phyloP scores from a whole-genome alignment of 176 grass and related monocot species.

The Zea luxurians region DNA sequence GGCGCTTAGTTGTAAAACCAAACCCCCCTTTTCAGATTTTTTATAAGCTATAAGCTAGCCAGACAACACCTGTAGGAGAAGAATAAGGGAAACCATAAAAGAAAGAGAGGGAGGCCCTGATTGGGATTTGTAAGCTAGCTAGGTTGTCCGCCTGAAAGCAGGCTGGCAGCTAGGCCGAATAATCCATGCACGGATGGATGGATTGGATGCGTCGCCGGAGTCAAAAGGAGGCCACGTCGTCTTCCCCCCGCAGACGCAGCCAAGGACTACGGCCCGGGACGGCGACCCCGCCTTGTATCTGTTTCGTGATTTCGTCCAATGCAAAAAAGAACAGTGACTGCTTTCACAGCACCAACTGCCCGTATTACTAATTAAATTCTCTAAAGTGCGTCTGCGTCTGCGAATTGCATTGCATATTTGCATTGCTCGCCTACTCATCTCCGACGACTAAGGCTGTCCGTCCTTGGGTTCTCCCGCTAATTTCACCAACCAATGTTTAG shows the following conservation, averaged over 20 bases:
- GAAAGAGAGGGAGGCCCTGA: conserved; percentile 1
- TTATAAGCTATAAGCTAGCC: neutral
- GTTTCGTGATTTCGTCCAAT: conserved; percentile 51
- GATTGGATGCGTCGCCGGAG: conserved; percentile 27
- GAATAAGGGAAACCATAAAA: neutral
- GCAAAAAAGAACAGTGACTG: conserved; percentile 34
- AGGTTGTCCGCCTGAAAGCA: conserved; percentile 51
- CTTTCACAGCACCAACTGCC: neutral
- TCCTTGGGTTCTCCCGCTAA: no score
- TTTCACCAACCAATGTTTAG: no score
- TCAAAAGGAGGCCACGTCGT: conserved; percentile 33
- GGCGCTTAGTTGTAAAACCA: conserved; percentile 43
- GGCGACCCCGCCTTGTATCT: conserved; percentile 24
- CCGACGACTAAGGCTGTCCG: no score
- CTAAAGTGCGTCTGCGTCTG: no score
- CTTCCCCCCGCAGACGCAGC: conserved; percentile 15
- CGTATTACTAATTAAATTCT: neutral
- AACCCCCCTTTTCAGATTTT: conserved; percentile 2
- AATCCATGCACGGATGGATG: conserved; percentile 17
- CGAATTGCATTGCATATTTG: no score
- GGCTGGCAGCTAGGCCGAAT: conserved; percentile 49
- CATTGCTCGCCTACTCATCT: no score
- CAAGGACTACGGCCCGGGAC: conserved; percentile 16
- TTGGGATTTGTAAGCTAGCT: conserved; percentile 49
- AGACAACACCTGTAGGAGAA: conserved; percentile 15